Conservation (phyloP, 257 asterid species). For the Solanum pinnatisectum region DNA sequence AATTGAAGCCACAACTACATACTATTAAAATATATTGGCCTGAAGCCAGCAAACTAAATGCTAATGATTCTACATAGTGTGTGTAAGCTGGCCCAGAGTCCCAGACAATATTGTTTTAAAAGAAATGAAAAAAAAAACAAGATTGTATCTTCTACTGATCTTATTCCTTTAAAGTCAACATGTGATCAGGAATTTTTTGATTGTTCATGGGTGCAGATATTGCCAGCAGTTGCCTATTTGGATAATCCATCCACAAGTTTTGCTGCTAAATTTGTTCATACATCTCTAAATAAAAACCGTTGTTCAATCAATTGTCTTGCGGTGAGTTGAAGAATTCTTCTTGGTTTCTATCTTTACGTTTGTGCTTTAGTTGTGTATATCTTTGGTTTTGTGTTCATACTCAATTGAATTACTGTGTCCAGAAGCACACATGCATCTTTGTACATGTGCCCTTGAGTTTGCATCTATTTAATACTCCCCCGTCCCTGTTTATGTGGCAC, state of each 20-base stretch:
- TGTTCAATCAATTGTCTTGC: constrained; percentile 86
- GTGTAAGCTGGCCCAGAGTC: neutral
- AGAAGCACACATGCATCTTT: neutral
- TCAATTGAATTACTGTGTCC: neutral
- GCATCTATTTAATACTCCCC: neutral
- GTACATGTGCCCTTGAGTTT: neutral
- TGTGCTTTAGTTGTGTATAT: neutral
- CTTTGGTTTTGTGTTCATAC: neutral
- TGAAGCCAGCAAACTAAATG: neutral
- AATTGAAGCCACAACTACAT: neutral
- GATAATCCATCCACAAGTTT: constrained; percentile 96
- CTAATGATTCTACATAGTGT: neutral
- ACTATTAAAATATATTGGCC: neutral
- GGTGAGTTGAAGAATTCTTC: constrained; percentile 41
- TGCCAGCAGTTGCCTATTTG: constrained; percentile 70
- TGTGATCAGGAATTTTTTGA: neutral
- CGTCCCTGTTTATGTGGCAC: neutral
- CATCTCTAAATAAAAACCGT: constrained; percentile 90
- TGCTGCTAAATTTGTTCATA: constrained; percentile 97
- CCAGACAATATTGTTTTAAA: neutral
- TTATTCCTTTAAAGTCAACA: neutral
- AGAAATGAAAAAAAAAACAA: neutral
- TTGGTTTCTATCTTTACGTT: neutral
- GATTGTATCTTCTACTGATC: neutral
- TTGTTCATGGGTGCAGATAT: constrained; percentile 53